phyloP scores from a whole-genome alignment of 2,329 filamentous ascomycete species.

The Bipolaris gigantea region DNA sequence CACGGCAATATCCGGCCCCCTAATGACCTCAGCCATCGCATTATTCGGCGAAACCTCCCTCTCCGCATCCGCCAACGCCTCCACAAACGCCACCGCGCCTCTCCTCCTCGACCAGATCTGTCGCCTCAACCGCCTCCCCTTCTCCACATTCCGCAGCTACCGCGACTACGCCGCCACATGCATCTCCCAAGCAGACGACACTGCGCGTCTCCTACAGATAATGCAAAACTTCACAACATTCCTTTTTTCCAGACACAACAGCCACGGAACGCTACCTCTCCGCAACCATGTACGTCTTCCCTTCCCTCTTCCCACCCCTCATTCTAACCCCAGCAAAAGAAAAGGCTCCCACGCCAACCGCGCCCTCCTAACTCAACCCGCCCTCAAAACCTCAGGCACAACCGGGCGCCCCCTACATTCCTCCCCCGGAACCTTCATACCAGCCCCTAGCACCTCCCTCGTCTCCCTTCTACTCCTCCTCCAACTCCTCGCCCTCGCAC shows the following conservation, averaged over 20 bases:
- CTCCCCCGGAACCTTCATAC: neutral
- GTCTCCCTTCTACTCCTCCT: slow-evolving; percentile 8
- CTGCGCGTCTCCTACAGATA: neutral
- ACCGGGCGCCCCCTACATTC: slow-evolving; percentile 4
- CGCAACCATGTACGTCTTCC: neutral
- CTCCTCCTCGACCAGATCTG: slow-evolving; percentile 2
- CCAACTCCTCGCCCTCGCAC: slow-evolving; percentile 8
- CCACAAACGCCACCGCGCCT: neutral
- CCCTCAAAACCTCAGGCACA: neutral
- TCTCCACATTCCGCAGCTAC: slow-evolving; percentile 2
- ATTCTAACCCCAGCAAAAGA: neutral
- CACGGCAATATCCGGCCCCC: slow-evolving; percentile 4
- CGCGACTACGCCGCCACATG: neutral
- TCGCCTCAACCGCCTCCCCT: slow-evolving; percentile 5
- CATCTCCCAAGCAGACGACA: neutral
- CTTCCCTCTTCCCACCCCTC: neutral
- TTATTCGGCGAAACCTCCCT: slow-evolving; percentile 8
- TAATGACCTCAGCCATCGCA: slow-evolving; percentile 9
- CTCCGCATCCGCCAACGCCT: neutral
- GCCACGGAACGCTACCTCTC: neutral
- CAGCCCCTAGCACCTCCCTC: neutral
- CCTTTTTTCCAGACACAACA: neutral
- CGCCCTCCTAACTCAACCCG: slow-evolving; percentile 8
- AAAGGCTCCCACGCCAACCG: slow-evolving; percentile 8
- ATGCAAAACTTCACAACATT: neutral